A percentile compares a stretch with the other conserved stretches of the same genome.
Evolutionary conservation across 2,329 filamentous ascomycete species (phyloP).

Genomic region (Lachnellula subtilissima): DNA sequence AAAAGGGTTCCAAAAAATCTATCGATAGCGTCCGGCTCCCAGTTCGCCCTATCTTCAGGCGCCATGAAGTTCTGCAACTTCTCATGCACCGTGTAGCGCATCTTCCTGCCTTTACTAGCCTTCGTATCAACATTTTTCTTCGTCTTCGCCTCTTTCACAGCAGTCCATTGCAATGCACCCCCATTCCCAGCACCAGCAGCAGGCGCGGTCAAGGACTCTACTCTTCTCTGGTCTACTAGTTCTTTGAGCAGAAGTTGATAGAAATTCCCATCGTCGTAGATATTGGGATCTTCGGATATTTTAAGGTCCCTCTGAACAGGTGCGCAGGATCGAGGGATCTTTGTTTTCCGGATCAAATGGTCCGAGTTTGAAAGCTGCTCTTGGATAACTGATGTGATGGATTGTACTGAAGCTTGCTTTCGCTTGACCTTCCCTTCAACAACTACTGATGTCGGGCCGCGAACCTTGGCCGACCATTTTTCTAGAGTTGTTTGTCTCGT

Average conservation of each 20-base stretch:
- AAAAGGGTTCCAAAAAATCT: conserved; percentile 71
- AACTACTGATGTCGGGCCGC: conserved; percentile 52
- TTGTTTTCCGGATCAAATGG: conserved; percentile 65
- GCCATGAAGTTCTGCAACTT: conserved; percentile 99
- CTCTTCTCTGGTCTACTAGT: conserved; percentile 81
- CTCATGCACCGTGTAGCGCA: conserved; percentile 92
- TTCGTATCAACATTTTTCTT: conserved; percentile 86
- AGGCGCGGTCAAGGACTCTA: conserved; percentile 51
- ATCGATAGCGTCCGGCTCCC: conserved; percentile 77
- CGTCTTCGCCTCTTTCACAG: conserved; percentile 71
- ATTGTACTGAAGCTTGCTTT: conserved; percentile 48
- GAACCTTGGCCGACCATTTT: conserved; percentile 84
- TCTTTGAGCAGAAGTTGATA: conserved; percentile 92
- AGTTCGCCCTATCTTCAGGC: conserved; percentile 72
- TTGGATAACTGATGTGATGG: conserved; percentile 62
- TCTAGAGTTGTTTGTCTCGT: conserved; percentile 71
- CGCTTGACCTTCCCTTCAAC: conserved; percentile 48
- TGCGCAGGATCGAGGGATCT: conserved; percentile 70
- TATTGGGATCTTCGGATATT: conserved; percentile 51
- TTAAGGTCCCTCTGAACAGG: conserved; percentile 60
- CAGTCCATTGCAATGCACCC: conserved; percentile 52
- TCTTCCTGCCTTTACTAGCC: conserved; percentile 89
- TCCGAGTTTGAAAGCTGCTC: conserved; percentile 63
- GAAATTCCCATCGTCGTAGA: conserved; percentile 94
- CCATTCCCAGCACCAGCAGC: conserved; percentile 32